Conservation (phyloP, 2,329 filamentous ascomycete species). For the Emergomyces orientalis region DNA sequence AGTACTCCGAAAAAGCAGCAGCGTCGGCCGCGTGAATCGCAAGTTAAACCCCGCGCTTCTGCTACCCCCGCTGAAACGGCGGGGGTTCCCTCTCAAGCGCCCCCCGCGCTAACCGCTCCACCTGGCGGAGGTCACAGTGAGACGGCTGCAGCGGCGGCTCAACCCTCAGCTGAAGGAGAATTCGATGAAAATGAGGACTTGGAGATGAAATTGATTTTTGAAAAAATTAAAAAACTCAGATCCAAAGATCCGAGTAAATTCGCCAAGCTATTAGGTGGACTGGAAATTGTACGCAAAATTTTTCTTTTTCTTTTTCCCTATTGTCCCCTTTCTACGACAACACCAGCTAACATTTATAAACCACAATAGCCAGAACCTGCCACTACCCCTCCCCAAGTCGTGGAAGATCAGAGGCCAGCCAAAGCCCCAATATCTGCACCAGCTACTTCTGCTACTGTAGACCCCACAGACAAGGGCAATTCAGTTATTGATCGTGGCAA, state of each 20-base stretch:
- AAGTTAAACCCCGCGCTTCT: neutral
- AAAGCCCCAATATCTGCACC: neutral
- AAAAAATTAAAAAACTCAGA: conserved; percentile 50
- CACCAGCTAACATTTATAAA: neutral
- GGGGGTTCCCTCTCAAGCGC: neutral
- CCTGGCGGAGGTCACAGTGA: no score
- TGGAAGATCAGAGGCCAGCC: neutral
- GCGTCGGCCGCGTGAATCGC: no score
- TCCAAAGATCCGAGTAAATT: conserved; percentile 46
- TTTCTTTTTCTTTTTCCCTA: neutral
- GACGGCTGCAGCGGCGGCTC: neutral
- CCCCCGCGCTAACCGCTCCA: neutral
- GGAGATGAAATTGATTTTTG: conserved; percentile 47
- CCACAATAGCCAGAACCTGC: neutral
- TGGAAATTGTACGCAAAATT: conserved; percentile 28
- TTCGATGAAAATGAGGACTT: conserved; percentile 27
- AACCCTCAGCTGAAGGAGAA: neutral
- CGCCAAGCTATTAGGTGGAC: conserved; percentile 46
- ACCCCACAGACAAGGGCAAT: neutral
- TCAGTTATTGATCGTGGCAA: conserved; percentile 12
- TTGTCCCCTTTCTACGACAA: neutral
- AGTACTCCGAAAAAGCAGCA: neutral
- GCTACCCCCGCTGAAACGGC: neutral
- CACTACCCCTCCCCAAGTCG: neutral
- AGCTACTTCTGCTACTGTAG: neutral